Base-by-base conservation (phyloP, 805 yeast species). In the Monosporozyma yasuniensis region DNA sequence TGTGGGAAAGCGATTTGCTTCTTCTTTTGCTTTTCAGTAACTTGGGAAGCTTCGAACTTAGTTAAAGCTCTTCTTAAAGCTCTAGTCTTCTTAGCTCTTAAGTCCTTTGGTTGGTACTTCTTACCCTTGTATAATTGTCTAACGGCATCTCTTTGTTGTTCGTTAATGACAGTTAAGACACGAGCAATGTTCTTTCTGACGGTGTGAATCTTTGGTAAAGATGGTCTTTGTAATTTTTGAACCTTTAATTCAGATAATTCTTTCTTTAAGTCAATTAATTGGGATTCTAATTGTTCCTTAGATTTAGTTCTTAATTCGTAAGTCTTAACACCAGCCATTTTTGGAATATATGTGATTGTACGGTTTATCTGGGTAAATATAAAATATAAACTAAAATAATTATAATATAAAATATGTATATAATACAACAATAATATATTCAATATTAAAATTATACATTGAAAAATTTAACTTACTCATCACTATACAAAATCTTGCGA, bases 41-140 rank as follows among this genome's bases (percentile, higher is more conserved):
- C 75, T 73, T 77, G 76, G 68, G 80, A 71, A 73, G 87, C 84
- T 80, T 93, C 96, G 76, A 76, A 74, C 72, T 85, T 79, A 75
- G 97, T 83, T 73, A 93, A 82, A 73, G 84, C 82, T 83, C 99
- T 87, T 87, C 99, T 91, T 78, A 93, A 79, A 76, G 99, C 98
- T 85, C 99, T 91, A 78, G 99, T 93, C 86, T 93, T 87, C 93
- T 93, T 93, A 68, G 89, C 96, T 81, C 98, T 93, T 79, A 93
- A 83, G 76, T 91, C 97, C 81, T 91, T 90, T 81, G 99, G 99
- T 75, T 82, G 80, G 85, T 83, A 87, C 80, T 89, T 90, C 84
- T 87, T 84, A 76, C 90, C 93, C 66, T 83, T 81, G 93, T 90
- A 90, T 82, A 87, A 84, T 72, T 84, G 93, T 77, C 88, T 87